These are phyloP conservation scores for Castanea mollissima DNA, from an alignment of 306 rosid species.

Conservation along the genomic window DNA sequence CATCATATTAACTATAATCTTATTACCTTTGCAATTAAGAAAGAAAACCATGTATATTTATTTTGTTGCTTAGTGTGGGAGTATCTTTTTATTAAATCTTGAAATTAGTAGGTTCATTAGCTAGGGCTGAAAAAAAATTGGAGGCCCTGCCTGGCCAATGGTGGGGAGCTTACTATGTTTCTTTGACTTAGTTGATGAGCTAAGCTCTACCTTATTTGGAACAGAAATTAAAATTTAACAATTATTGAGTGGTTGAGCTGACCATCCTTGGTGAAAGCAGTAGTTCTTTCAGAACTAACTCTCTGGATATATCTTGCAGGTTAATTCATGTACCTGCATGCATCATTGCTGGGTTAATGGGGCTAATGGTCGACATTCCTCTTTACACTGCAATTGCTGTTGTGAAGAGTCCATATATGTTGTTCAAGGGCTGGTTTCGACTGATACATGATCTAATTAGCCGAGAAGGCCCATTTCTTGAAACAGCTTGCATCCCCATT, in stretches of 20 bases:
- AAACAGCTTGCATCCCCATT: constrained; percentile 81
- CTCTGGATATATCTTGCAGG: constrained; percentile 42
- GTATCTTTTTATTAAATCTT: neutral
- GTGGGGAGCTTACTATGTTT: neutral
- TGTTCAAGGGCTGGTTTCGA: constrained; percentile 78
- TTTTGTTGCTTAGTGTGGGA: neutral
- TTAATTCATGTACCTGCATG: constrained; percentile 77
- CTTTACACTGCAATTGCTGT: constrained; percentile 63
- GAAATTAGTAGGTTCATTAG: neutral
- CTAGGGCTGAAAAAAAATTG: neutral
- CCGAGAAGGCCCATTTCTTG: constrained; percentile 93
- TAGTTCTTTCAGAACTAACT: neutral
- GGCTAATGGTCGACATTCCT: constrained; percentile 64
- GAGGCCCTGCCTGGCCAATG: no score
- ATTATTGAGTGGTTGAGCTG: neutral
- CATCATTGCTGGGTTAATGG: constrained; percentile 55
- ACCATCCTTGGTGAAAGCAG: neutral
- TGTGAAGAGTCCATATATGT: constrained; percentile 69
- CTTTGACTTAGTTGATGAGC: neutral
- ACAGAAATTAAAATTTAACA: neutral
- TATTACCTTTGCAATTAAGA: neutral
- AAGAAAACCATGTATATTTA: neutral
- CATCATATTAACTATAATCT: neutral
- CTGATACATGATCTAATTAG: constrained; percentile 65
- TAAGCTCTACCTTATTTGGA: neutral